Conservation (phyloP, 352 stramenopile species). For the Elongisporangium undulatum region DNA sequence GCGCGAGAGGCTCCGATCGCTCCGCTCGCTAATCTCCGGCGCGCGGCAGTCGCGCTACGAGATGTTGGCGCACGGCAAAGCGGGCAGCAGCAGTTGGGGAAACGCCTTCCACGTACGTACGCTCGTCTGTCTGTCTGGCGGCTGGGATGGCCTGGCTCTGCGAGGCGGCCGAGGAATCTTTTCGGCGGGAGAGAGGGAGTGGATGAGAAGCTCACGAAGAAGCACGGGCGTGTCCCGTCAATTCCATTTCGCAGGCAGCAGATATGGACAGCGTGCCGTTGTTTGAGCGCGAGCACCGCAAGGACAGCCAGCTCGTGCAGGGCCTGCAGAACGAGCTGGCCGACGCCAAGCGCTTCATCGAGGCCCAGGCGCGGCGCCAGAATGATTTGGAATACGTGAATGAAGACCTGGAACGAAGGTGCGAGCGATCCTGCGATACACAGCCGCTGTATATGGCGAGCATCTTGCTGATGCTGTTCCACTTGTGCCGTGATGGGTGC, state of each 20-base stretch:
- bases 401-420: conserved; percentile 78
- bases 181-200: conserved; percentile 2
- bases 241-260: conserved; percentile 16
- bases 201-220: conserved; percentile 4
- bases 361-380: conserved; percentile 73
- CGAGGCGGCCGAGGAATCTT: neutral
- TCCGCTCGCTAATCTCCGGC: neutral
- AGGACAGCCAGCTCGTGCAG: conserved; percentile 80
- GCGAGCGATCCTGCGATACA: neutral
- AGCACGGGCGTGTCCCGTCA: neutral
- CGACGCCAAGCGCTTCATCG: conserved; percentile 81
- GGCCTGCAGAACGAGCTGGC: conserved; percentile 80
- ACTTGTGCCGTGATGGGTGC: neutral
- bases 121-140: neutral
- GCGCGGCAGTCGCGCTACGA: neutral
- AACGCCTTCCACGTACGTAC: neutral
- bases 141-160: neutral
- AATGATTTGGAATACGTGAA: conserved; percentile 88
- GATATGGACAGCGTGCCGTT: conserved; percentile 83
- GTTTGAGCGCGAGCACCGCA: conserved; percentile 85
- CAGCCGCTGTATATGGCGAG: conserved; percentile 4
- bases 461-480: neutral
- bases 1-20: neutral
- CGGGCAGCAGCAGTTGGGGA: neutral
- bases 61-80: neutral